A percentile compares a stretch with the other conserved stretches of the same genome.
phyloP scores from a whole-genome alignment of 2,329 filamentous ascomycete genomes.

The Daldinia sp. region DNA sequence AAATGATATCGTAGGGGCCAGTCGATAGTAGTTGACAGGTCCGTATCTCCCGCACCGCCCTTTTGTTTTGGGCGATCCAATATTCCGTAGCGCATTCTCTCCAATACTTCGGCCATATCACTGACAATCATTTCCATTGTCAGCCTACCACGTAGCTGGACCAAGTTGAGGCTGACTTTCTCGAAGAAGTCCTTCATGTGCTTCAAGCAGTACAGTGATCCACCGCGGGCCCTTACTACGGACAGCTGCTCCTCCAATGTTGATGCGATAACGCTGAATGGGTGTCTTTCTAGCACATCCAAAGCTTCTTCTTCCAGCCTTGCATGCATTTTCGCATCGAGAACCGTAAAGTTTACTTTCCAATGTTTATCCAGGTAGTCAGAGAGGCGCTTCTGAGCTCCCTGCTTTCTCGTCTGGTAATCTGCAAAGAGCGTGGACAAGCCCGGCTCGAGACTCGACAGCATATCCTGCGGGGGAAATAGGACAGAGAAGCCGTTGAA shows the following conservation, averaged over 20 bases:
- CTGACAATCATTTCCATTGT: conserved; percentile 49
- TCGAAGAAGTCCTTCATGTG: conserved; percentile 25
- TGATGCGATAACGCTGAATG: conserved; percentile 6
- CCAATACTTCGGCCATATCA: conserved; percentile 51
- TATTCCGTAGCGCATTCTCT: conserved; percentile 46
- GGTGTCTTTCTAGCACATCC: background rate
- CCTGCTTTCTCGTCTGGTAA: background rate
- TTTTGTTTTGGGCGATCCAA: conserved; percentile 39
- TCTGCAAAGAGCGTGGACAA: conserved; percentile 15
- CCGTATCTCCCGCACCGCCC: background rate
- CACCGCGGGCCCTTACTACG: background rate
- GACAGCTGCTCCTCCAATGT: background rate
- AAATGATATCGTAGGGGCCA: conserved; percentile 49
- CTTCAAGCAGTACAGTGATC: conserved; percentile 15
- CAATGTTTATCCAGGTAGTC: conserved; percentile 33
- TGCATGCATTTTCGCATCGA: conserved; percentile 15
- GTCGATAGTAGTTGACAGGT: conserved; percentile 27
- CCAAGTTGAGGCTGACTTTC: conserved; percentile 5
- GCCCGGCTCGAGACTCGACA: conserved; percentile 26
- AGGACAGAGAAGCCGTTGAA: conserved; percentile 37
- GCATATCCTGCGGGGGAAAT: conserved; percentile 22
- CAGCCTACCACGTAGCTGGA: conserved; percentile 18
- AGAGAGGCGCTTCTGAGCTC: conserved; percentile 7
- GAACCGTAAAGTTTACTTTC: conserved; percentile 38
- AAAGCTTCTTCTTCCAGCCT: background rate